phyloP scores from a whole-genome alignment of 2,329 filamentous ascomycete genomes.

The Trichoderma sp. region DNA sequence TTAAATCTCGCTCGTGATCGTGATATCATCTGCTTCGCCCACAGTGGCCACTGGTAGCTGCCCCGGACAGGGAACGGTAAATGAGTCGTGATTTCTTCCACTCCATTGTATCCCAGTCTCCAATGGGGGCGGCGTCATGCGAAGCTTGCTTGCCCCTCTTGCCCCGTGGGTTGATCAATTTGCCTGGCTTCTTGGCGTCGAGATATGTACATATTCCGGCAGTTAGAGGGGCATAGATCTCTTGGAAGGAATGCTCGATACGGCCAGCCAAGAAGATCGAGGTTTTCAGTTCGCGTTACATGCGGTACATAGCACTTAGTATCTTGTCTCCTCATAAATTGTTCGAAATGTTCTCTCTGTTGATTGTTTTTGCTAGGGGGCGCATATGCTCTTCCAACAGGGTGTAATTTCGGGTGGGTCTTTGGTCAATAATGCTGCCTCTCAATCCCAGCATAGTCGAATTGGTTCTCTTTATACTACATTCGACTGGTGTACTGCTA shows the following conservation, averaged over 20 bases:
- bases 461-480: background rate
- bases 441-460: background rate
- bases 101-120: background rate
- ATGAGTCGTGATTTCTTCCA: constrained; percentile 10
- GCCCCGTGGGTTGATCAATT: background rate
- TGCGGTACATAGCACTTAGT: background rate
- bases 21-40: constrained; percentile 19
- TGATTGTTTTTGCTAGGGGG: background rate
- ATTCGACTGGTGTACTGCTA: background rate
- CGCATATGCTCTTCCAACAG: background rate
- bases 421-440: background rate
- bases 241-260: background rate
- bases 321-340: background rate
- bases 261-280: constrained; percentile 3
- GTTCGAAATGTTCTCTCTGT: background rate
- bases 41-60: background rate
- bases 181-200: constrained; percentile 7
- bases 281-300: background rate
- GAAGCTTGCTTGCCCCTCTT: background rate
- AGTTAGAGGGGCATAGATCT: background rate
- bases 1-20: constrained; percentile 14
- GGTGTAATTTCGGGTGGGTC: background rate
- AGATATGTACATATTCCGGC: constrained; percentile 1
- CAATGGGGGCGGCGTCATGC: constrained; percentile 7
- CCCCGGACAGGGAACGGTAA: background rate